Conservation (phyloP, 805 yeast genomes). For the Middelhovenomyces tepae region DNA sequence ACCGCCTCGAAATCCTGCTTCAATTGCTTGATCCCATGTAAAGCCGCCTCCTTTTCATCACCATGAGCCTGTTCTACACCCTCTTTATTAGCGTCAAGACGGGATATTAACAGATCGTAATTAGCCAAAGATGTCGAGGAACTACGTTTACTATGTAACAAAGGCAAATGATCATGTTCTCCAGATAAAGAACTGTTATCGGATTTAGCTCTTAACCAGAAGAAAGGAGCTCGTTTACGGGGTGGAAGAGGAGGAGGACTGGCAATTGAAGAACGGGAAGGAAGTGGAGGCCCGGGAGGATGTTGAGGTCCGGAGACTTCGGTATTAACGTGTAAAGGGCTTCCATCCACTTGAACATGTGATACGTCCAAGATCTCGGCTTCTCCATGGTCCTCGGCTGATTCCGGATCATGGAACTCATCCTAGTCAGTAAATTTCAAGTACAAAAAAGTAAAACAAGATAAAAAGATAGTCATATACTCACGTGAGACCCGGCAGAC, state of each 20-base stretch:
- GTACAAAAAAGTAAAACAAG: too few species aligned
- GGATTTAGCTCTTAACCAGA: constrained; percentile 20
- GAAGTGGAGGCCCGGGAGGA: constrained; percentile 9
- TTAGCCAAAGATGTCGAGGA: constrained; percentile 28
- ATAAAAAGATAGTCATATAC: too few species aligned
- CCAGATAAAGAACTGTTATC: too few species aligned
- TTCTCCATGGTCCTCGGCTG: too few species aligned
- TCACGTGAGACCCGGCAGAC: too few species aligned
- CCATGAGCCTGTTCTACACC: constrained; percentile 43
- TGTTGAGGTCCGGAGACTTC: neutral
- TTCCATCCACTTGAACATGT: too few species aligned
- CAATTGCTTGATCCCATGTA: constrained; percentile 33
- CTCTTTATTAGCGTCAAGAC: constrained; percentile 47
- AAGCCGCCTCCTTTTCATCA: constrained; percentile 43
- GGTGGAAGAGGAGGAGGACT: constrained; percentile 25
- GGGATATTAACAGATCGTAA: constrained; percentile 51
- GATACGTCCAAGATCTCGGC: too few species aligned
- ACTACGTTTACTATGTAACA: constrained; percentile 2
- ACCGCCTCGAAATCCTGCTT: constrained; percentile 27
- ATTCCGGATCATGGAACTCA: too few species aligned
- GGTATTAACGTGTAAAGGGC: too few species aligned
- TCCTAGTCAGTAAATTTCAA: too few species aligned
- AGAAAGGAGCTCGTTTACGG: constrained; percentile 23
- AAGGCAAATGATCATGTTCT: too few species aligned
- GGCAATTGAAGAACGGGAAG: constrained; percentile 10